Base-by-base conservation (phyloP, 805 yeast genomes). In the Candida dajiaensis region DNA sequence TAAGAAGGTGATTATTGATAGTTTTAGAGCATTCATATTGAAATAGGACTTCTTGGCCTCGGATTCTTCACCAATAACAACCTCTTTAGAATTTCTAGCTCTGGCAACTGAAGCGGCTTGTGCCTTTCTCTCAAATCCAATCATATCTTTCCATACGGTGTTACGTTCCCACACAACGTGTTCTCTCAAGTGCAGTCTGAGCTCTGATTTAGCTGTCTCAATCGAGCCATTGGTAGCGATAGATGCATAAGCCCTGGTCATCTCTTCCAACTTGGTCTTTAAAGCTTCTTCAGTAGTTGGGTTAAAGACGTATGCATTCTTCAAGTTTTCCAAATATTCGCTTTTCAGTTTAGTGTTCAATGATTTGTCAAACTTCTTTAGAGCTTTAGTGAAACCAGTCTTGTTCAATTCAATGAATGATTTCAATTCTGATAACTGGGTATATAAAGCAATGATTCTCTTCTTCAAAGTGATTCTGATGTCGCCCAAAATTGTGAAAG, bases 141-240 rank as follows among this genome's bases (percentile, higher is more conserved):
- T 84, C 84, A 92, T 83, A 65, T 92, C 97, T 62, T 94, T 83
- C 99, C 99, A 92, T 25, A 92, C 97, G 0, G 97, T 92, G 63
- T 89, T 89, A 64, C 99, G 77, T 67, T 92, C 98, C 95, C 97
- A 92, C 18, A 90, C 96, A 31, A 92, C 86, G 64, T 92, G 95
- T 58, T 92, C 99, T 52, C 97, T 74, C 52, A 92, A 67, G 68
- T 79, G 76, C 49, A 77, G 59, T 45, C 74, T 67, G 38, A 81
- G 65, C 64, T 73, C 79, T 37, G 61, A 57, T 44, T 68, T 69
- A 0, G 90, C 85, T 39, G 57, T 60, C 4, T 59, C 66, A 15
- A 62, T 45, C 37, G 68, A 64, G 6, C 71, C 66, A 41, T 70
- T 68, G 9, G 77, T 72, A 10, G 72, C 61, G 19, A 80, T 63